phyloP scores from a whole-genome alignment of 768 basidiomycete species.

The Lentinula sp. region DNA sequence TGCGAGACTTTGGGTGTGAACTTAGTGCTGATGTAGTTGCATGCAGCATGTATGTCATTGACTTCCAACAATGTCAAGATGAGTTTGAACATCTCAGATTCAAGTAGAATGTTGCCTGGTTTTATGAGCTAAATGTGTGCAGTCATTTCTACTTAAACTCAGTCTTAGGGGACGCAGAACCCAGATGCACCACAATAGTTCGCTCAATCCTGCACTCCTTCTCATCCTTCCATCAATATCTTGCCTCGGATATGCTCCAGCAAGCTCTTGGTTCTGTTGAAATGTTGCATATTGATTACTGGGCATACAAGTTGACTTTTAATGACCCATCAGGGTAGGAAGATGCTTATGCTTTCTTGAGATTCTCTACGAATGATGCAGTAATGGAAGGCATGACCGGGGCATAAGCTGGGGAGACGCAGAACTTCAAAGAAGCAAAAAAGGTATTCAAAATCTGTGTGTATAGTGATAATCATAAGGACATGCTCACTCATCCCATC shows the following conservation, averaged over 20 bases:
- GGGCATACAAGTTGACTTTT: slow-evolving; percentile 37
- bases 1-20: too few species aligned
- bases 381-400: slow-evolving; percentile 41
- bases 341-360: slow-evolving; percentile 32
- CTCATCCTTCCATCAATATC: slow-evolving; percentile 54
- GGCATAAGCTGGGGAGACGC: slow-evolving; percentile 57
- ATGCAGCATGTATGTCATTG: slow-evolving; percentile 63
- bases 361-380: slow-evolving; percentile 29
- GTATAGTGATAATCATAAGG: not conserved
- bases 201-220: slow-evolving; percentile 61
- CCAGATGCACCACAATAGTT: slow-evolving; percentile 43
- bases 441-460: too few species aligned
- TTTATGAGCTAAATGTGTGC: slow-evolving; percentile 30
- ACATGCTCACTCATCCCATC: slow-evolving; percentile 47
- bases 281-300: slow-evolving; percentile 50
- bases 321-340: slow-evolving; percentile 27
- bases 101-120: slow-evolving; percentile 67
- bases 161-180: not conserved
- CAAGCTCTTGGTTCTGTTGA: slow-evolving; percentile 52
- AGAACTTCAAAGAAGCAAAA: slow-evolving; percentile 36
- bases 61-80: slow-evolving; percentile 71
- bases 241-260: slow-evolving; percentile 64
- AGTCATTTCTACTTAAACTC: not conserved
- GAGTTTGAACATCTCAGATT: slow-evolving; percentile 82
- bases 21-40: slow-evolving; percentile 52